A percentile compares a stretch with the other conserved stretches of the same genome.
These are phyloP conservation scores for Narthecium ossifragum DNA, from an alignment of 106 monocot genomes.

Conservation along the genomic window DNA sequence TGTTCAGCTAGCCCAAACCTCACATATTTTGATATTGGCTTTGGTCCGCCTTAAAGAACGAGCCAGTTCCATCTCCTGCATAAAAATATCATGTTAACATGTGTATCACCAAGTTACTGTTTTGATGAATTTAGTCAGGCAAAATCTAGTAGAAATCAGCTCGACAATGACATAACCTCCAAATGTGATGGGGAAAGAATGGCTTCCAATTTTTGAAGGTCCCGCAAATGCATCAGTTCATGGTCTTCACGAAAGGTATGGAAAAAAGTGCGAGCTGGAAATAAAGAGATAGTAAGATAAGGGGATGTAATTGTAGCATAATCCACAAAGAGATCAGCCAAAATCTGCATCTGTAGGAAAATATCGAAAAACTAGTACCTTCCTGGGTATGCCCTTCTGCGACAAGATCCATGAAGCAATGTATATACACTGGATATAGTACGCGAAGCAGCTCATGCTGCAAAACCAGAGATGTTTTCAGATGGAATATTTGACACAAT, in stretches of 20 bases:
- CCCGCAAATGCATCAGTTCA: conserved; percentile 81
- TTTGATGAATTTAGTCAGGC: neutral
- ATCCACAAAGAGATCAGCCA: neutral
- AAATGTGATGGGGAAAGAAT: conserved; percentile 92
- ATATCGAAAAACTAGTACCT: conserved; percentile 33
- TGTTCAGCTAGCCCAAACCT: conserved; percentile 35
- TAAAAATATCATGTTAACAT: neutral
- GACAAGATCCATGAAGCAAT: conserved; percentile 95
- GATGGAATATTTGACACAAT: neutral
- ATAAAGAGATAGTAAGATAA: conserved; percentile 12
- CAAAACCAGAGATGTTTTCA: neutral
- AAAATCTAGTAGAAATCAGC: neutral
- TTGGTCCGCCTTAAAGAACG: conserved; percentile 72
- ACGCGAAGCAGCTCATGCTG: conserved; percentile 94
- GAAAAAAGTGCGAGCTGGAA: conserved; percentile 87
- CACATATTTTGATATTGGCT: conserved; percentile 84
- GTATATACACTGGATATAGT: conserved; percentile 93
- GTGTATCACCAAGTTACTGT: neutral
- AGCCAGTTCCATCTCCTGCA: conserved; percentile 94
- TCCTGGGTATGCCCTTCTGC: conserved; percentile 80
- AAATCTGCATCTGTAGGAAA: neutral
- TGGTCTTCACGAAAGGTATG: conserved; percentile 84
- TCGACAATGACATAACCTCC: conserved; percentile 40
- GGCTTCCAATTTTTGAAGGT: conserved; percentile 96
- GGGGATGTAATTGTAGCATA: too few species aligned